These are phyloP conservation scores for Hydnum rufescens DNA, from an alignment of 768 basidiomycete species.

Conservation along the genomic window DNA sequence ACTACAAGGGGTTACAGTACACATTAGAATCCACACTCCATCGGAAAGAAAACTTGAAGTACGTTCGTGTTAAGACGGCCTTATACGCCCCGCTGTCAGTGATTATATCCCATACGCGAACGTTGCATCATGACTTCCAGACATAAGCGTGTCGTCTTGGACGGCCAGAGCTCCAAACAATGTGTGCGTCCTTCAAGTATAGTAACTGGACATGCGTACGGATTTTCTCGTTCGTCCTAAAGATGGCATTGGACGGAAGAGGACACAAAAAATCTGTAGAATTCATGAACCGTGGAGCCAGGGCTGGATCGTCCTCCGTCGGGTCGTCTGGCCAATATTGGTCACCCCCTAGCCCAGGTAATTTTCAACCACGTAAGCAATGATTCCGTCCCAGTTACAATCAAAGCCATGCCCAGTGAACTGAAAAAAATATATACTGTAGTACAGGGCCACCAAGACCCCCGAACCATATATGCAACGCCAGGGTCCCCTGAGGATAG, in stretches of 20 bases:
- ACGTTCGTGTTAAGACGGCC: constrained; percentile 73
- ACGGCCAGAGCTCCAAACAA: constrained; percentile 82
- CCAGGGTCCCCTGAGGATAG: too few species aligned
- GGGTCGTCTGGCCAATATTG: constrained; percentile 51
- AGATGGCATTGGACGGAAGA: too few species aligned
- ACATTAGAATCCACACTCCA: neutral
- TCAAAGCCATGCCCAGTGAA: too few species aligned
- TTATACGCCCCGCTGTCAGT: constrained; percentile 21
- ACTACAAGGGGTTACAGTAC: constrained; percentile 30
- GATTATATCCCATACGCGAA: constrained; percentile 88
- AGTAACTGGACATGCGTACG: constrained; percentile 74
- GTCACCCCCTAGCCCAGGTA: constrained; percentile 50
- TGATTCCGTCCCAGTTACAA: constrained; percentile 57
- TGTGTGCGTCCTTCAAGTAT: constrained; percentile 78
- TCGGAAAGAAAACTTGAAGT: constrained; percentile 26
- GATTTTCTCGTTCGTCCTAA: constrained; percentile 52
- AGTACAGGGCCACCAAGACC: too few species aligned
- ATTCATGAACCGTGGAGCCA: constrained; percentile 20
- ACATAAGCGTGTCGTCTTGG: constrained; percentile 72
- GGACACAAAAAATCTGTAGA: too few species aligned
- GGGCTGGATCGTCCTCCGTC: constrained; percentile 17
- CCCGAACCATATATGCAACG: too few species aligned
- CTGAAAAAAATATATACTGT: too few species aligned
- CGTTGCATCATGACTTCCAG: constrained; percentile 89
- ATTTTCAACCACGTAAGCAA: constrained; percentile 43